Evolutionary conservation across 352 stramenopile species (phyloP).

Genomic region (Phytophthora boehmeriae): DNA sequence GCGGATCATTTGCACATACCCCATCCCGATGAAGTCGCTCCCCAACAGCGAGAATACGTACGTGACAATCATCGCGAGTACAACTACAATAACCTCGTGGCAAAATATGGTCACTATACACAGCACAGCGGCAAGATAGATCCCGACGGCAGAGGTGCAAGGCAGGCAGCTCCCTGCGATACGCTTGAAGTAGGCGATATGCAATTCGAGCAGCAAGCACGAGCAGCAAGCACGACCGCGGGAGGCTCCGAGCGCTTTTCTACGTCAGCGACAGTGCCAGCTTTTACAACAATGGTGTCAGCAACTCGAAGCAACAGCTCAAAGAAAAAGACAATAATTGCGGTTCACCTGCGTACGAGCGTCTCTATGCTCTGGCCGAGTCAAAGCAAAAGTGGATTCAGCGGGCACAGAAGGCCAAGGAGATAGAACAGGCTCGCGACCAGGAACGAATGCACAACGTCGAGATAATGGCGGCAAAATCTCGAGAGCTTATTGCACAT

Average conservation of each 20-base stretch:
- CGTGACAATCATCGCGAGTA: constrained; percentile 63
- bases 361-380: constrained; percentile 72
- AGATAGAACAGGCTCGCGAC: constrained; percentile 54
- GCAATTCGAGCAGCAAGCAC: constrained; percentile 40
- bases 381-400: constrained; percentile 79
- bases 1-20: neutral
- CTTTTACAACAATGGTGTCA: constrained; percentile 26
- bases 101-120: constrained; percentile 78
- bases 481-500: constrained; percentile 57
- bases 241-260: constrained; percentile 18
- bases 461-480: constrained; percentile 68
- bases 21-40: constrained; percentile 3
- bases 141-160: constrained; percentile 9
- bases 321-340: constrained; percentile 43
- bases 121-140: constrained; percentile 71
- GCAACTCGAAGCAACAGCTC: constrained; percentile 11
- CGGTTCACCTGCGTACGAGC: constrained; percentile 57
- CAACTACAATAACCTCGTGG: constrained; percentile 76
- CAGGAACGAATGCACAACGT: constrained; percentile 41
- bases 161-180: constrained; percentile 25
- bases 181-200: constrained; percentile 41
- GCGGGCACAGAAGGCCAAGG: constrained; percentile 70
- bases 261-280: constrained; percentile 11
- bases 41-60: constrained; percentile 22
- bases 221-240: too few species aligned